These are phyloP conservation scores for Allantophomopsis cytisporea DNA, from an alignment of 2,329 filamentous ascomycete genomes.

Conservation along the genomic window DNA sequence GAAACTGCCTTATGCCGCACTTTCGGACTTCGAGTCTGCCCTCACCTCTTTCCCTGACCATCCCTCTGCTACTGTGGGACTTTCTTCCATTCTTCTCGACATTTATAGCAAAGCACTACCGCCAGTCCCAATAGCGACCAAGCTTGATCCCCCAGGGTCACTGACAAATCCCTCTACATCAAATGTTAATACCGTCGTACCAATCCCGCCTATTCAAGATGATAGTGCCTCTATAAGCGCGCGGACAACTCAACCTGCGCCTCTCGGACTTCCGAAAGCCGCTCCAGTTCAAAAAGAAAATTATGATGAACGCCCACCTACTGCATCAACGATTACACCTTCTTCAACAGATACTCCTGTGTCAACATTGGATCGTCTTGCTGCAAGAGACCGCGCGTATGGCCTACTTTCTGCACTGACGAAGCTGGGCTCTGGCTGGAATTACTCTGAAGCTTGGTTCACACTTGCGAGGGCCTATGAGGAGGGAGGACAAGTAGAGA, in stretches of 20 bases:
- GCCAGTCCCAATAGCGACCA: slow-evolving; percentile 33
- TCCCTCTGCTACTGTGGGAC: slow-evolving; percentile 61
- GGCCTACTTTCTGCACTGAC: slow-evolving; percentile 71
- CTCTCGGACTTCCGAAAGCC: slow-evolving; percentile 14
- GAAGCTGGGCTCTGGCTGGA: slow-evolving; percentile 79
- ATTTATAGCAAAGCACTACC: slow-evolving; percentile 61
- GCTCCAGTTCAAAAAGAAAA: slow-evolving; percentile 11
- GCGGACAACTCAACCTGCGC: slow-evolving; percentile 15
- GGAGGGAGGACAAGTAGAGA: slow-evolving; percentile 70
- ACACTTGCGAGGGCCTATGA: slow-evolving; percentile 78
- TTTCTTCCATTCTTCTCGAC: slow-evolving; percentile 78
- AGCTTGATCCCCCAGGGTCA: slow-evolving; percentile 14
- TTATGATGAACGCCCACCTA: slow-evolving; percentile 1
- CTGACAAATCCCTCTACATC: slow-evolving; percentile 12
- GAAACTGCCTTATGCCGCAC: slow-evolving; percentile 47
- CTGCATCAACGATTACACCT: slow-evolving; percentile 4
- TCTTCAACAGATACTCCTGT: slow-evolving; percentile 10
- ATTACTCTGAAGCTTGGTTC: slow-evolving; percentile 88
- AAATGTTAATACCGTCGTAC: slow-evolving; percentile 6
- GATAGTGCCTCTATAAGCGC: slow-evolving; percentile 3
- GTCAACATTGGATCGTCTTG: slow-evolving; percentile 51
- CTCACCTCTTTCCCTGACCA: slow-evolving; percentile 72
- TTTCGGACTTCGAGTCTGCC: slow-evolving; percentile 69
- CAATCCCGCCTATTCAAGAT: slow-evolving; percentile 4
- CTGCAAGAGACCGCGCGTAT: slow-evolving; percentile 79